Conservation (phyloP, 2,329 filamentous ascomycete genomes). For the Verticillium zaregamsianum region DNA sequence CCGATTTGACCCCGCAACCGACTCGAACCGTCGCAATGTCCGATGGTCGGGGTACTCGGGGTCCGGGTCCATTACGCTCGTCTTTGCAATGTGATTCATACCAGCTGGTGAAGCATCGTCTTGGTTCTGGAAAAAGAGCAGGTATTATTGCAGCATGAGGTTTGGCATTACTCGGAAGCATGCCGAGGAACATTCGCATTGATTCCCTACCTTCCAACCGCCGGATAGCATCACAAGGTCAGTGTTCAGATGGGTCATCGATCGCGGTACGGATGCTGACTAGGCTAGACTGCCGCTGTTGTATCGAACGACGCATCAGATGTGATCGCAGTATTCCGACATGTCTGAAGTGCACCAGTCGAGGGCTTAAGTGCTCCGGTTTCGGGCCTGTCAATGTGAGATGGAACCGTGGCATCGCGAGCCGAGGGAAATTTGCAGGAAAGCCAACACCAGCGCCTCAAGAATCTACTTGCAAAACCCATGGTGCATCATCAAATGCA, state of each 20-base stretch:
- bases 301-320: slow-evolving; percentile 14
- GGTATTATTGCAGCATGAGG: neutral
- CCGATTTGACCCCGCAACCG: neutral
- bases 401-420: slow-evolving; percentile 18
- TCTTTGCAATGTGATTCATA: neutral
- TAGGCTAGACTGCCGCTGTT: slow-evolving; percentile 13
- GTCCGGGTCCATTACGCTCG: neutral
- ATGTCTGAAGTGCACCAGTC: slow-evolving; percentile 15
- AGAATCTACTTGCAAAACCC: neutral
- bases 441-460: slow-evolving; percentile 5
- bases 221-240: slow-evolving; percentile 12
- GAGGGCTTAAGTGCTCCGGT: slow-evolving; percentile 13
- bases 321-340: slow-evolving; percentile 15
- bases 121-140: neutral
- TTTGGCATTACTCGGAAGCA: neutral
- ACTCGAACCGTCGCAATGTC: neutral
- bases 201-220: slow-evolving; percentile 11
- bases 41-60: neutral
- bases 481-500: neutral
- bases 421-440: slow-evolving; percentile 14
- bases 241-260: neutral
- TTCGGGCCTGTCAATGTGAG: slow-evolving; percentile 12
- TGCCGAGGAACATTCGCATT: slow-evolving; percentile 12
- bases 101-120: neutral
- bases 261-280: neutral